These are phyloP conservation scores for Phytopythium mirpurense DNA, from an alignment of 352 stramenopile species.

Conservation along the genomic window DNA sequence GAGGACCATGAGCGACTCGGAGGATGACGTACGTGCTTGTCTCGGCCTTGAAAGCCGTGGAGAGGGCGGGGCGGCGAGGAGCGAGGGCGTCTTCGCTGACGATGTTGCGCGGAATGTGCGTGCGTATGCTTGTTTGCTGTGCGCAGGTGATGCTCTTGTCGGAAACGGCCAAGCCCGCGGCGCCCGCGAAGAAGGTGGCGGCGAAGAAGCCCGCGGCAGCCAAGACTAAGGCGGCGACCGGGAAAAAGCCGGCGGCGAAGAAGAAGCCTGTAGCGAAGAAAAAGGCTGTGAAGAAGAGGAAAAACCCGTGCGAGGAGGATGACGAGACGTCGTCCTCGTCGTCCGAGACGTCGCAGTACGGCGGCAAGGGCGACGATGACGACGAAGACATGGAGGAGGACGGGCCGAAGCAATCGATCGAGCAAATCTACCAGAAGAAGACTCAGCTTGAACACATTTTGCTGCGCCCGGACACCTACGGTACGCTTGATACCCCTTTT, in stretches of 20 bases:
- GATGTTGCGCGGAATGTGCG: neutral
- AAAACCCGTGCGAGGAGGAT: conserved; percentile 38
- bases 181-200: conserved; percentile 12
- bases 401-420: conserved; percentile 61
- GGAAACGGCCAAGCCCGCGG: conserved; percentile 12
- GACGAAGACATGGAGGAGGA: conserved; percentile 14
- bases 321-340: conserved; percentile 15
- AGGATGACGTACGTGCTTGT: conserved; percentile 37
- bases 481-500: no score
- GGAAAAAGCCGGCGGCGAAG: conserved; percentile 22
- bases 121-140: neutral
- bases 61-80: no score
- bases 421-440: conserved; percentile 97
- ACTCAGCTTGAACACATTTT: conserved; percentile 98
- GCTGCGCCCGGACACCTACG: conserved; percentile 96
- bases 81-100: neutral
- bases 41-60: no score
- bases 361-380: conserved; percentile 31
- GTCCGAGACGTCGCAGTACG: conserved; percentile 17
- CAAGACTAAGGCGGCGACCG: conserved; percentile 18
- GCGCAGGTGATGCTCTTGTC: conserved; percentile 20
- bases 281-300: conserved; percentile 44
- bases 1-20: conserved; percentile 36
- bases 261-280: conserved; percentile 28
- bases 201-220: conserved; percentile 22